Evolutionary conservation across 305 asterid genomes (phyloP), one percentile per base, ranked within the genome.

Genomic region (Ilex paraguariensis): DNA sequence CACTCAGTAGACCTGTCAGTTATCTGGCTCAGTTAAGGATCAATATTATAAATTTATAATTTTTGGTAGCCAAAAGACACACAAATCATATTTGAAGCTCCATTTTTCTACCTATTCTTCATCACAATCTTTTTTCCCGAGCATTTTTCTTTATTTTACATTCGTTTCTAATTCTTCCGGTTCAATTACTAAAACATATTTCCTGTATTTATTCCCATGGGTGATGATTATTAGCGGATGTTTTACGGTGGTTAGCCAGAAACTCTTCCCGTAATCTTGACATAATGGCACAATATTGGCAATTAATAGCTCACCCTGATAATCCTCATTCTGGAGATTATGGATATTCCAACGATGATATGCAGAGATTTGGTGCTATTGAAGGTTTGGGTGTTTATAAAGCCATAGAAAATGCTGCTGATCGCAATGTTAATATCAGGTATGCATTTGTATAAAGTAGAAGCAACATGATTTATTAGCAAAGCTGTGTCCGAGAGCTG

Each of bases 271-370:
- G 61, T 64, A 84, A 81, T 66, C 75, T 90, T 69, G 96, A 90
- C 70, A 74, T 90, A 76, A 85, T 90, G 64, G 97, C 93, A 13
- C 96, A 90, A 14, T 87, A 90, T 77, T 90, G 97, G 97, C 89
- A 84, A 72, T 70, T 90, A 66, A 11, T 77, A 31, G 82, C 93
- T 17, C 80, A 72, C 51, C 93, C 96, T 1, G 55, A 82, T 10
- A 86, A 90, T 77, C 84, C 96, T 59, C 90, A 72, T 58, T 87
- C 96, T 2, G 95, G 92, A 71, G 97, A 90, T 70, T 87, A 87
- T 42, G 95, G 96, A 52, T 90, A 80, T 53, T 81, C 96, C 14
- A 69, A 85, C 60, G 86, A 82, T 36, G 86, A 84, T 17, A 80
- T 90, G 92, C 61, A 28, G 57, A 84, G 74, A 63, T 87, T 90